Percentiles rank a stretch among this genome's conserved stretches.
These are phyloP conservation scores for Podaxis sp. DNA, from an alignment of 768 basidiomycete species.

Conservation along the genomic window DNA sequence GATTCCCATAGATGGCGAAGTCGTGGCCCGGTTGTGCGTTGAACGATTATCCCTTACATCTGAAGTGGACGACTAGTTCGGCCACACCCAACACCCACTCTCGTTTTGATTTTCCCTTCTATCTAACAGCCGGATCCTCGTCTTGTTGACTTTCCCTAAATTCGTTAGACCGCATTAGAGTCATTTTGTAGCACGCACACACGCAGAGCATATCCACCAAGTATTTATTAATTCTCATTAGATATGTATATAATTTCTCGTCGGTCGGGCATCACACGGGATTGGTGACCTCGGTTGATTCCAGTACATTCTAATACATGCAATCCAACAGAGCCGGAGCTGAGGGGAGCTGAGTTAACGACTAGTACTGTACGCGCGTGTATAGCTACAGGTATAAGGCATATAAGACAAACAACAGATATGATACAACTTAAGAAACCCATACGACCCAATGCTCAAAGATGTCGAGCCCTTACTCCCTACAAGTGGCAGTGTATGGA, in stretches of 20 bases:
- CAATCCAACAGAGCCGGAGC: not conserved
- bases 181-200: not conserved
- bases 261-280: not conserved
- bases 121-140: not conserved
- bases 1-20: conserved; percentile 78
- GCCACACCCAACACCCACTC: not conserved
- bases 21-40: conserved; percentile 59
- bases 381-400: not conserved
- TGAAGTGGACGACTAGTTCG: conserved; percentile 57
- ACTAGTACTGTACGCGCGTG: not conserved
- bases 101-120: not conserved
- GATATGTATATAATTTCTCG: not conserved
- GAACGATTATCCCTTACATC: conserved; percentile 55
- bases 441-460: not conserved
- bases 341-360: no score
- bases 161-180: not conserved
- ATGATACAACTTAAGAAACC: not conserved
- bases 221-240: not conserved
- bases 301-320: not conserved
- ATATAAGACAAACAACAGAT: not conserved
- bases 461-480: not conserved
- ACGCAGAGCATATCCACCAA: not conserved
- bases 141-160: not conserved
- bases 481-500: not conserved
- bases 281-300: not conserved